Evolutionary conservation across 1,284 basidiomycete genomes (phyloP), one percentile per base, ranked within the genome.

Genomic region (Volvariella surrecta): DNA sequence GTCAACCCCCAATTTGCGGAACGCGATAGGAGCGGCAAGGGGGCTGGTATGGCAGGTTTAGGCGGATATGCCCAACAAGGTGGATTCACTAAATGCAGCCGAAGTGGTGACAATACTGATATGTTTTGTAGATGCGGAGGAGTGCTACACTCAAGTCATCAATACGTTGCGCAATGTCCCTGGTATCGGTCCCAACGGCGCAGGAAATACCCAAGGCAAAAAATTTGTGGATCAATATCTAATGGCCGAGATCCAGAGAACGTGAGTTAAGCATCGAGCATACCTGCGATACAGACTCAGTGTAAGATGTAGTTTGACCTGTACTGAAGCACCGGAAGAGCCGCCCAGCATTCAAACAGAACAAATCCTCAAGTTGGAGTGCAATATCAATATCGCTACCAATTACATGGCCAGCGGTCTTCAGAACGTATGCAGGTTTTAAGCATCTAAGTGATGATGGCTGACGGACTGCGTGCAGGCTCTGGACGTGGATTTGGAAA

Each of bases 1-100:
- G 75, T 83, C 1, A 84, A 90, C 15, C 95, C 95, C 2, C 96
- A 98, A 61, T 99, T 99, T 55, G 89, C 83, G 3, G 93, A 99
- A 59, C 61, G 73, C 50, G 74, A 67, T 60, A 74, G 64, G 57
- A 71, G 58, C 48, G 61, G 59, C 31, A 63, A 61, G 50, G 49
- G 42, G 11, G 55, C 50, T 59, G 74, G 68, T 2, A 51, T 65
- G 45, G 7, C 34, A 7, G 34, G 34, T 8, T 35, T 35, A n/a
- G 51, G 59, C 39, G 73, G 73, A 4, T 95, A 81, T 55, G 84
- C 93, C 1, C 95, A 98, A 62, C 95, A 98, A 72, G 88, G 87
- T 84, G 48, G 19, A 56, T 17, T 11, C 11, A 3, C 19, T 43
- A 11, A n/a, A n/a, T 13, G 34, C 13, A 6, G 8, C 15, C 15